Percentiles rank a stretch among this genome's conserved stretches.
phyloP scores from a whole-genome alignment of 2,329 filamentous ascomycete species.

The Byssothecium circinans region DNA sequence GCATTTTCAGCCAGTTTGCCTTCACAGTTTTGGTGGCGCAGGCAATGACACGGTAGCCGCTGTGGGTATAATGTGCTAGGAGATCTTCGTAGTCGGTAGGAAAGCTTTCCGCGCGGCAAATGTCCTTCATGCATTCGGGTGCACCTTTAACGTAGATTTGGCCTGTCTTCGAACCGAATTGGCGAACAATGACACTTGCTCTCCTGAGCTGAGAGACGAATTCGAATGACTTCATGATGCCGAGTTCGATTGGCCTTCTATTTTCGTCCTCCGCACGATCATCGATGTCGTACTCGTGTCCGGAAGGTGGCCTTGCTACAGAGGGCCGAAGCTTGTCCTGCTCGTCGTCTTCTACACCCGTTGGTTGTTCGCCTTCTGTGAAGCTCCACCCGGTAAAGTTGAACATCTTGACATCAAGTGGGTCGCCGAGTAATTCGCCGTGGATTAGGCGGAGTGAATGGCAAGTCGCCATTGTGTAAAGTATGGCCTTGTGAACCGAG shows the following conservation, averaged over 20 bases:
- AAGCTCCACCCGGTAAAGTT: slow-evolving; percentile 92
- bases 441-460: slow-evolving; percentile 89
- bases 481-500: slow-evolving; percentile 66
- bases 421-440: slow-evolving; percentile 86
- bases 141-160: slow-evolving; percentile 95
- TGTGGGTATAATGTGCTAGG: slow-evolving; percentile 87
- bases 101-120: slow-evolving; percentile 82
- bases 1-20: slow-evolving; percentile 89
- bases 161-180: slow-evolving; percentile 80
- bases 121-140: slow-evolving; percentile 93
- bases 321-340: slow-evolving; percentile 85
- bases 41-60: slow-evolving; percentile 94
- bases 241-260: slow-evolving; percentile 72
- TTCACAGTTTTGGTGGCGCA: slow-evolving; percentile 91
- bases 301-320: slow-evolving; percentile 76
- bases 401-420: slow-evolving; percentile 97
- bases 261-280: slow-evolving; percentile 49
- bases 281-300: slow-evolving; percentile 60
- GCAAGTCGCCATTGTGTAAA: slow-evolving; percentile 97
- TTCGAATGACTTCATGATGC: slow-evolving; percentile 88
- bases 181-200: slow-evolving; percentile 88
- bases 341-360: slow-evolving; percentile 68
- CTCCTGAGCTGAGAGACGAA: slow-evolving; percentile 91
- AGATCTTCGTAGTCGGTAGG: slow-evolving; percentile 88
- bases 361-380: slow-evolving; percentile 77